phyloP scores from a whole-genome alignment of 164 flowering plant genomes.

The Vitis cinerea region DNA sequence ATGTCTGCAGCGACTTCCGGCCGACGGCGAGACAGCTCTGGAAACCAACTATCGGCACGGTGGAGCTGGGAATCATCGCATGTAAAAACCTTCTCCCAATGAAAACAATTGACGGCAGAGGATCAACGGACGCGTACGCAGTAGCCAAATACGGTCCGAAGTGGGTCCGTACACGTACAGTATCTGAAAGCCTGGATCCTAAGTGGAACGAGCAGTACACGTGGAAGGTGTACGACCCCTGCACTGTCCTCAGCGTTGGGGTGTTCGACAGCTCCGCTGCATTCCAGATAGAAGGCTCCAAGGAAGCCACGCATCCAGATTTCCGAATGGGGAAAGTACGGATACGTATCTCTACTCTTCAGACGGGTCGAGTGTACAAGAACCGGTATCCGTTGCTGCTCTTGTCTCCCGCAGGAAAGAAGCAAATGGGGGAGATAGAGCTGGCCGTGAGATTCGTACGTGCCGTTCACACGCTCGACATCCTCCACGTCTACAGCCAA shows the following conservation, averaged over 20 bases:
- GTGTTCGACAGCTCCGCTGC: slow-evolving; percentile 65
- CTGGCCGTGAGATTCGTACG: slow-evolving; percentile 66
- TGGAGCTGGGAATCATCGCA: slow-evolving; percentile 84
- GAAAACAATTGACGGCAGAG: slow-evolving; percentile 62
- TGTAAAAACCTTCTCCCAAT: slow-evolving; percentile 67
- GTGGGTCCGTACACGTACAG: slow-evolving; percentile 84
- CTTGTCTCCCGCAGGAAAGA: slow-evolving; percentile 46
- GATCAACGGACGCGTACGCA: slow-evolving; percentile 74
- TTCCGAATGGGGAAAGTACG: slow-evolving; percentile 79
- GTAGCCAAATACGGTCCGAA: slow-evolving; percentile 87
- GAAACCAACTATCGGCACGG: slow-evolving; percentile 68
- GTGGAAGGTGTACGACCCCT: slow-evolving; percentile 88
- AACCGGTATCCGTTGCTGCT: slow-evolving; percentile 60
- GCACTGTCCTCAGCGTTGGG: slow-evolving; percentile 72
- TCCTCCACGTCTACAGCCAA: slow-evolving; percentile 67
- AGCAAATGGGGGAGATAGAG: slow-evolving; percentile 81
- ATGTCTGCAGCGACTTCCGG: slow-evolving; percentile 76
- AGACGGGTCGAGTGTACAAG: slow-evolving; percentile 56
- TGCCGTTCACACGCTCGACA: slow-evolving; percentile 46
- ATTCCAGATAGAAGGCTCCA: slow-evolving; percentile 29
- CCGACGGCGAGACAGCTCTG: slow-evolving; percentile 92
- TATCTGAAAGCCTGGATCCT: slow-evolving; percentile 64
- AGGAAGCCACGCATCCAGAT: slow-evolving; percentile 47
- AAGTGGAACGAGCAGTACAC: slow-evolving; percentile 96
- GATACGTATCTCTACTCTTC: slow-evolving; percentile 74